Conservation (phyloP, 2,329 filamentous ascomycete species). For the Pyrenochaeta sp. region DNA sequence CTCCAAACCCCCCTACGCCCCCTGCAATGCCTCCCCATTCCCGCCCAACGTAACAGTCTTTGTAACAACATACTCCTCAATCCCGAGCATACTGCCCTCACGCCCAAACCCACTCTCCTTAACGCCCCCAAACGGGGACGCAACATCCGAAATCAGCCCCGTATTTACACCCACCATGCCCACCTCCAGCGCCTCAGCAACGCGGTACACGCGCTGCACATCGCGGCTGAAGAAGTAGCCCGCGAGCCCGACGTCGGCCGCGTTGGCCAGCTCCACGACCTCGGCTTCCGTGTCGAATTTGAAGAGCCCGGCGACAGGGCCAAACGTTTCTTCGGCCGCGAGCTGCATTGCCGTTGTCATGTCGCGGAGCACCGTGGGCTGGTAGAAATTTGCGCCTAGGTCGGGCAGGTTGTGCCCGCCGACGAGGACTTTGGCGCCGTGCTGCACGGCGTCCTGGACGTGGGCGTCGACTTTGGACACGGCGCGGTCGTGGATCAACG, state of each 20-base stretch:
- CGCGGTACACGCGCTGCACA: conserved; percentile 64
- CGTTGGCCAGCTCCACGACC: conserved; percentile 83
- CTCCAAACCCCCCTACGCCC: conserved; percentile 11
- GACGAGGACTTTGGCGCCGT: conserved; percentile 42
- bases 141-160: conserved; percentile 57
- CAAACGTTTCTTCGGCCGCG: conserved; percentile 90
- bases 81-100: conserved; percentile 59
- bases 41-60: conserved; percentile 65
- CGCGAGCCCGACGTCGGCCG: conserved; percentile 83
- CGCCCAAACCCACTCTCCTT: conserved; percentile 61
- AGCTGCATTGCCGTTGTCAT: conserved; percentile 88
- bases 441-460: conserved; percentile 42
- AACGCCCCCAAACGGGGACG: conserved; percentile 57
- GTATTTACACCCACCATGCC: conserved; percentile 79
- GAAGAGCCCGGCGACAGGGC: conserved; percentile 90
- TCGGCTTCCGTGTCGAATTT: conserved; percentile 88
- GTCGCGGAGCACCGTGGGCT: conserved; percentile 86
- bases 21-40: conserved; percentile 65
- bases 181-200: conserved; percentile 75
- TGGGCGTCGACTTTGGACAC: conserved; percentile 48
- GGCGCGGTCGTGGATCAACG: conserved; percentile 84
- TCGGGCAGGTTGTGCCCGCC: conserved; percentile 74
- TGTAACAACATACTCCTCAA: conserved; percentile 57
- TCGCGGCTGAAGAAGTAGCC: conserved; percentile 88
- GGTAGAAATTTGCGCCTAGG: conserved; percentile 84